phyloP scores from a whole-genome alignment of 441 rosid genomes.

The Adansonia rubrostipa region DNA sequence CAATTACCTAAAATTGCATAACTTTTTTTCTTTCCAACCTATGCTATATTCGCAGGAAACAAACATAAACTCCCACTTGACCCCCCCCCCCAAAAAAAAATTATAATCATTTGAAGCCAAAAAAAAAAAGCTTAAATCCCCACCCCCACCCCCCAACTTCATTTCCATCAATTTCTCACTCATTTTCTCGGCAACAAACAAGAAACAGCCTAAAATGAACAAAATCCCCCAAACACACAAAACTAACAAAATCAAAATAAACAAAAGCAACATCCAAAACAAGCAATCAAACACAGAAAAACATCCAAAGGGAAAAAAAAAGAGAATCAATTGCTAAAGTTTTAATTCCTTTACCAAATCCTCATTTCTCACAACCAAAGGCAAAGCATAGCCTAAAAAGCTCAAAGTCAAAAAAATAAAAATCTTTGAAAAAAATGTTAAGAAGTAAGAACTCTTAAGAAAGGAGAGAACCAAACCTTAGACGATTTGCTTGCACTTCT shows the following conservation, averaged over 20 bases:
- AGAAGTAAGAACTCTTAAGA: slow-evolving; percentile 9
- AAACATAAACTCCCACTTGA: slow-evolving; percentile 17
- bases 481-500: slow-evolving; percentile 82
- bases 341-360: neutral
- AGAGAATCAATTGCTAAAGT: neutral
- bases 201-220: slow-evolving; percentile 24
- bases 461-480: slow-evolving; percentile 59
- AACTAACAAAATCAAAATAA: neutral
- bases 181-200: slow-evolving; percentile 25
- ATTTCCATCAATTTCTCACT: neutral
- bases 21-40: neutral
- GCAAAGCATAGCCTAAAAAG: neutral
- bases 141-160: neutral
- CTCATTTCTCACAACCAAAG: slow-evolving; percentile 20
- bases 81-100: neutral
- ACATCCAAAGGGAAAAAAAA: neutral
- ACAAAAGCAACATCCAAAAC: neutral
- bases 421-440: neutral
- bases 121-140: neutral
- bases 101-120: neutral
- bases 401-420: too few species aligned
- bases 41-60: slow-evolving; percentile 15
- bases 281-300: neutral
- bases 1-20: neutral
- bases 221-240: neutral